phyloP scores from a whole-genome alignment of 345 rosid genomes.

The Linum trigynum region DNA sequence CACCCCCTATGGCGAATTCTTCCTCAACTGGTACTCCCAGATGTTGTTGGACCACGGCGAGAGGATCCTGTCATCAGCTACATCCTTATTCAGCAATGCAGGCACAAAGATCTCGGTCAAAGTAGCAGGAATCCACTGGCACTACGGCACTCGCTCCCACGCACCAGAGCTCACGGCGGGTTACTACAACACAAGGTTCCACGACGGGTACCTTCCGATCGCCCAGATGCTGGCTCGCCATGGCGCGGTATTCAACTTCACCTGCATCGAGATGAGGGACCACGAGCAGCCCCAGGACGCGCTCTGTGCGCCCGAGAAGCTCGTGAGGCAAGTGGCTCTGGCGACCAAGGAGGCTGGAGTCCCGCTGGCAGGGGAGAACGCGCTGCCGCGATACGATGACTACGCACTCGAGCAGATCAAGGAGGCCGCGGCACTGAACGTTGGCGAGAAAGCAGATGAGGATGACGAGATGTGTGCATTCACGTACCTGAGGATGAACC shows the following conservation, averaged over 20 bases:
- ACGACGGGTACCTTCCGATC: constrained; percentile 86
- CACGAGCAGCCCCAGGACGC: constrained; percentile 97
- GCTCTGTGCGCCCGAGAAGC: constrained; percentile 85
- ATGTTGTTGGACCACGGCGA: constrained; percentile 78
- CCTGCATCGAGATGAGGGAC: constrained; percentile 93
- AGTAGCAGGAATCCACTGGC: constrained; percentile 97
- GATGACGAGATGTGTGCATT: constrained; percentile 86
- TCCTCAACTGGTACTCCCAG: constrained; percentile 88
- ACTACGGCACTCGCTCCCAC: constrained; percentile 84
- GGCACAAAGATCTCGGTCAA: constrained; percentile 76
- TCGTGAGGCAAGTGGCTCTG: constrained; percentile 76
- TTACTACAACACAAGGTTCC: constrained; percentile 78
- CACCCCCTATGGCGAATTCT: constrained; percentile 72
- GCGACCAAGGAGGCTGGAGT: constrained; percentile 61
- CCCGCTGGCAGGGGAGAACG: constrained; percentile 90
- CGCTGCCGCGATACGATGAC: constrained; percentile 71
- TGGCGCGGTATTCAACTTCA: constrained; percentile 86
- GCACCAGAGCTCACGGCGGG: constrained; percentile 99
- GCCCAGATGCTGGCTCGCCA: constrained; percentile 86
- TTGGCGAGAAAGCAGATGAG: constrained; percentile 24
- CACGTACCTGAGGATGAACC: constrained; percentile 92
- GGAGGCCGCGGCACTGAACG: constrained; percentile 47
- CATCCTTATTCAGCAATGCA: constrained; percentile 33
- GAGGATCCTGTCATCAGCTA: constrained; percentile 60
- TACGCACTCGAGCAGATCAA: constrained; percentile 69